Conservation (phyloP, 371 early-diverging fungal genomes). For the Rhizomucor miehei region DNA sequence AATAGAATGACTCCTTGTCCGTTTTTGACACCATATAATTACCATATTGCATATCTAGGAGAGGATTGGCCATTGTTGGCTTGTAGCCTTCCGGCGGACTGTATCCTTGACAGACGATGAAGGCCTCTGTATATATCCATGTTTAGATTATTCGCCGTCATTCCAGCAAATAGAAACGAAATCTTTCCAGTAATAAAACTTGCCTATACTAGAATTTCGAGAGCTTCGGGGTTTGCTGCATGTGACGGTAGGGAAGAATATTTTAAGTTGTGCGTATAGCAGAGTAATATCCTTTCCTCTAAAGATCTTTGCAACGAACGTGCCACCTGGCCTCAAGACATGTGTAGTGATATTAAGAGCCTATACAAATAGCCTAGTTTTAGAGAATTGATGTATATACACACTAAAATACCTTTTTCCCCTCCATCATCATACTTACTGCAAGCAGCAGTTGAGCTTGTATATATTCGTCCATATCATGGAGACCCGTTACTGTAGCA, state of each 20-base stretch:
- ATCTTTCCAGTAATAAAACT: too few species aligned
- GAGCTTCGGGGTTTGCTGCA: constrained; percentile 96
- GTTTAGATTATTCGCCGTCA: background rate
- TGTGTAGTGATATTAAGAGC: constrained; percentile 95
- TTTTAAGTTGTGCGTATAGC: constrained; percentile 87
- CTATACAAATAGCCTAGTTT: too few species aligned
- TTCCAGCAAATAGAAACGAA: background rate
- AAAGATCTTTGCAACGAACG: constrained; percentile 97
- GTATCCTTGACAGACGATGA: constrained; percentile 91
- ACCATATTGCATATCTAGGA: constrained; percentile 77
- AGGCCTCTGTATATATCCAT: constrained; percentile 69
- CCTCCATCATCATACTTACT: too few species aligned
- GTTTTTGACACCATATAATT: constrained; percentile 1
- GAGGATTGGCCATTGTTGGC: constrained; percentile 87
- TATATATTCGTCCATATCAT: constrained; percentile 99
- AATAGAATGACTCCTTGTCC: background rate
- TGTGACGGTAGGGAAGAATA: constrained; percentile 87
- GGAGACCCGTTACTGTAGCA: constrained; percentile 88
- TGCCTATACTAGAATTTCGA: constrained; percentile 86
- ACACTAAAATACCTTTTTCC: too few species aligned
- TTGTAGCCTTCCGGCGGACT: constrained; percentile 78
- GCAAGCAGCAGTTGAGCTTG: constrained; percentile 95
- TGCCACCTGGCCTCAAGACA: constrained; percentile 84
- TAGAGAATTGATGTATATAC: too few species aligned
- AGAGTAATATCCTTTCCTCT: constrained; percentile 91